Base-by-base conservation (phyloP, 75 land plant genomes). In the Sequoiadendron giganteum region DNA sequence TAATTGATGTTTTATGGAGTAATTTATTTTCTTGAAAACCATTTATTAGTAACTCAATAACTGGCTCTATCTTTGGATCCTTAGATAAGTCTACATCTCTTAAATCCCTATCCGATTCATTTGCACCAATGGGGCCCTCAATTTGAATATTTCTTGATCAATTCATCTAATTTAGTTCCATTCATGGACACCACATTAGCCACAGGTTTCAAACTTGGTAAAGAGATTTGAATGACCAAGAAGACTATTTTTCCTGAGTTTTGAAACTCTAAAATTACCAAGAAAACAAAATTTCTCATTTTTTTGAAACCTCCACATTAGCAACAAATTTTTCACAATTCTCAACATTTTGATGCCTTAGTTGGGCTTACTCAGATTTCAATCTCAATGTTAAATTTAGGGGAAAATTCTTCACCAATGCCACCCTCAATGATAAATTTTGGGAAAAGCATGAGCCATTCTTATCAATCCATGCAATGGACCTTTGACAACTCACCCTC, bases 401-500 rank as follows among this genome's bases (percentile, higher is more conserved):
- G 58, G 7, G 86, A 10, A 0, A 88, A 90, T 85, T 89, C 58
- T 30, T 54, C 54, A 15, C 49, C 86, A 85, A 48, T 15, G 18
- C 13, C 21, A 13, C 39, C 76, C 43, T 86, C 85, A 87, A 49
- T 10, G 65, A 87, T 8, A 48, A 54, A 21, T 10, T 81, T 56
- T 18, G 91, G 56, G 56, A 88, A 75, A 90, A 88, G 30, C 87
- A 85, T 61, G 30, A 54, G 18, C 87, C 91, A 68, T 84, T 78
- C 28, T 58, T 89, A 30, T 90, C 93, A 61, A 92, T 88, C 93
- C 91, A 90, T 0, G 90, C 91, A 76, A 92, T 86, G 1, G 93
- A 88, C 18, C 90, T 83, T 34, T 86, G 75, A 16, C 82, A 88
- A 0, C 88, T 90, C n/a, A 86, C 70, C 40, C 25, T 83, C 86